Evolutionary conservation across 108 stramenopile genomes (phyloP), one percentile per base, ranked within the genome.

Genomic region (Epipyxis sp.): DNA sequence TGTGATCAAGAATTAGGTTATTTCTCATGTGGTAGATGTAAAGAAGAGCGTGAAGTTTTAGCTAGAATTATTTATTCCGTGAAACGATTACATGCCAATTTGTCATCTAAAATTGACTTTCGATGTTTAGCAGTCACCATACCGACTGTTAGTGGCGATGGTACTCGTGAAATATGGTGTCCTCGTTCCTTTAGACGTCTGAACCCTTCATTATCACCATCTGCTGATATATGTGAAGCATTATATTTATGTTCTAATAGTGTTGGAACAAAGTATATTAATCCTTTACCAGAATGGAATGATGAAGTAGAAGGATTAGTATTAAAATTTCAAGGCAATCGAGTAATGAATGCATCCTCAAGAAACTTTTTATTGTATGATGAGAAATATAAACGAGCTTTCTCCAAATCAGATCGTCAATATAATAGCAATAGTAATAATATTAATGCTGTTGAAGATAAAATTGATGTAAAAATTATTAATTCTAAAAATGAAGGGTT

Each of bases 91-190:
- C 61, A 29, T 65, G 35, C 61, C 25, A 65, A 6, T 65, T 20
- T 20, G 13, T 50, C 46, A 13, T 13, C 46, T 20, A 13, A 6
- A 13, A 35, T 65, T 16, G 61, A 65, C 3, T 65, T 32, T 65
- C 27, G 35, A 65, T 65, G 13, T 65, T 6, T 65, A 32, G 35
- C 20, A 65, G 61, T 65, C 6, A 10, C 27, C 6, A 29, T 65
- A 32, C 61, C 61, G 34, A 32, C 61, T 32, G 34, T 65, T 6
- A 32, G 30, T 65, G 34, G 34, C 6, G 20, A 16, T 13, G 61
- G 61, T 37, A 65, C 20, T 10, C 27, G 61, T 35, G 34, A 65
- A 37, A 65, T 65, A 35, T 65, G 61, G 61, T 65, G 61, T 65
- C 13, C 3, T 32, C 27, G 61, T 32, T 29, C 61, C 34, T 65